Evolutionary conservation across 2,329 filamentous ascomycete species (phyloP).

Genomic region (Didymella lethalis): DNA sequence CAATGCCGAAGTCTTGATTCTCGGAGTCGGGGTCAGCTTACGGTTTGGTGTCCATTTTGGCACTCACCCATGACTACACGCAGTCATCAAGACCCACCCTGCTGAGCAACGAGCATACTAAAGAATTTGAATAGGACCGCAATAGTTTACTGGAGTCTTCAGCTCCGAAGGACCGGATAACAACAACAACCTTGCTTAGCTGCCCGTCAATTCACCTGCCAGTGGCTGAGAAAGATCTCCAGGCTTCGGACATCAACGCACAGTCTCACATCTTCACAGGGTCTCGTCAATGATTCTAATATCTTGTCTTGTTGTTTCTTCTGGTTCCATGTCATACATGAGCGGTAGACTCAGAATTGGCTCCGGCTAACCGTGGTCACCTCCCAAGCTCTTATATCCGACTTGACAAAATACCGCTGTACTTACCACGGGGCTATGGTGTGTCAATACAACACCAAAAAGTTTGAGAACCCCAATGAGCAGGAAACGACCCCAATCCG

Average conservation of each 20-base stretch:
- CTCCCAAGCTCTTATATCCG: neutral
- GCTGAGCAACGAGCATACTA: neutral
- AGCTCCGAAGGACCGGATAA: neutral
- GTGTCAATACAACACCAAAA: neutral
- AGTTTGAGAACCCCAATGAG: neutral
- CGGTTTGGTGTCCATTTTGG: slow-evolving; percentile 1
- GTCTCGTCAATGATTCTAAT: neutral
- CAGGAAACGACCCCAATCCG: neutral
- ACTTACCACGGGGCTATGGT: slow-evolving; percentile 13
- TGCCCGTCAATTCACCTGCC: neutral
- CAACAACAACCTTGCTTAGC: neutral
- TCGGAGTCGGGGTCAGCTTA: slow-evolving; percentile 19
- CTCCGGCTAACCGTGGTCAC: neutral
- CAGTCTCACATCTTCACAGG: neutral
- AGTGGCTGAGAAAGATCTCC: neutral
- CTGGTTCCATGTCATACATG: neutral
- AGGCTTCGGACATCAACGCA: neutral
- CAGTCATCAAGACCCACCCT: neutral
- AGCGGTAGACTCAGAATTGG: neutral
- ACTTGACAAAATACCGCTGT: neutral
- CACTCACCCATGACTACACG: neutral
- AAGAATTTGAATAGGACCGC: neutral
- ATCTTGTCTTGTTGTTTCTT: neutral
- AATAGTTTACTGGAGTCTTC: neutral
- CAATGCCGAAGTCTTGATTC: neutral